Conservation (phyloP, 2,329 filamentous ascomycete genomes). For the Xylaria sp. region DNA sequence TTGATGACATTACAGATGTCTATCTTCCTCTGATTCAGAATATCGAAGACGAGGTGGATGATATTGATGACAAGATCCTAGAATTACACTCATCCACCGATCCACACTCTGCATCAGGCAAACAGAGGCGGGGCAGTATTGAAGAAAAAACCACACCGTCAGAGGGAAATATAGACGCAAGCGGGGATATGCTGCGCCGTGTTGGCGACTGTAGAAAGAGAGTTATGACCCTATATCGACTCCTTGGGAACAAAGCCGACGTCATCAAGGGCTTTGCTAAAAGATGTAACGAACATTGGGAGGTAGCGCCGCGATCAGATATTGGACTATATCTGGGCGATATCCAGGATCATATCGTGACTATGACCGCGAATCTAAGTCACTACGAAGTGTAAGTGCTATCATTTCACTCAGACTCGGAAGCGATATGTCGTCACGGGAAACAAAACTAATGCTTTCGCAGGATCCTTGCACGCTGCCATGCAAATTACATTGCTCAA, state of each 20-base stretch:
- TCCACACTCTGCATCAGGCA: conserved; percentile 53
- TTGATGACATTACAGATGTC: conserved; percentile 97
- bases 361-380: conserved; percentile 95
- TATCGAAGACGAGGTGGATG: conserved; percentile 96
- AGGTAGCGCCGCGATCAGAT: conserved; percentile 92
- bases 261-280: conserved; percentile 99
- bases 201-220: conserved; percentile 96
- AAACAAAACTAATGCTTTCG: conserved; percentile 20
- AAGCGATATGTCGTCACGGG: not conserved
- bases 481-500: conserved; percentile 98
- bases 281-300: conserved; percentile 97
- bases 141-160: conserved; percentile 61
- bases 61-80: conserved; percentile 93
- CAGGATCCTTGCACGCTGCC: conserved; percentile 88
- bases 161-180: conserved; percentile 59
- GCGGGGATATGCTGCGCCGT: conserved; percentile 87
- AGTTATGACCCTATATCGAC: conserved; percentile 93
- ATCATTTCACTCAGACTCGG: not conserved
- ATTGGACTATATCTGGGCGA: conserved; percentile 98
- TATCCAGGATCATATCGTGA: conserved; percentile 99
- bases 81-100: conserved; percentile 75
- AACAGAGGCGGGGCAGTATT: conserved; percentile 51
- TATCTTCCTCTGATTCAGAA: conserved; percentile 91
- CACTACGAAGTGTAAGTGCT: conserved; percentile 90
- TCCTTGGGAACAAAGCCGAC: conserved; percentile 96